These are phyloP conservation scores for Penicillium olsonii DNA, from an alignment of 2,329 filamentous ascomycete genomes.

Conservation along the genomic window DNA sequence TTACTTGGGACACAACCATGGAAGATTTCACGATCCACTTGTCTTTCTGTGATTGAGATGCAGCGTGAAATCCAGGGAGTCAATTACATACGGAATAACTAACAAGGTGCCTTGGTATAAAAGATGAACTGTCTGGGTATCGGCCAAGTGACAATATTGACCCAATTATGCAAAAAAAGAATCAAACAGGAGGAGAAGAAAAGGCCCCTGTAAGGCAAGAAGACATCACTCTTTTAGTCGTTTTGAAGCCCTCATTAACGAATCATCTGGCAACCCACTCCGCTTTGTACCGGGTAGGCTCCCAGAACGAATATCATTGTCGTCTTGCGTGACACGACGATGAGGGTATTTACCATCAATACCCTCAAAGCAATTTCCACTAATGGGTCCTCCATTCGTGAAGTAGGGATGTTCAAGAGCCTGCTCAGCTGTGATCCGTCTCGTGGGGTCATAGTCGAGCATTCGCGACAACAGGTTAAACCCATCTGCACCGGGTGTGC, in stretches of 20 bases:
- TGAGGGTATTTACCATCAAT: conserved; percentile 86
- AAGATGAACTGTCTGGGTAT: not conserved
- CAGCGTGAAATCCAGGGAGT: no score
- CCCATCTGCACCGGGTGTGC: conserved; percentile 71
- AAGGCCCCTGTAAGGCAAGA: not conserved
- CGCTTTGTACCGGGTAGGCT: conserved; percentile 90
- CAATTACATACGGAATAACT: no score
- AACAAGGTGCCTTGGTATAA: no score
- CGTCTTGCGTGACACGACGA: conserved; percentile 86
- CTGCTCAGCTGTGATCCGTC: conserved; percentile 81
- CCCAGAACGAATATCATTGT: conserved; percentile 90
- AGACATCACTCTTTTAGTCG: conserved; percentile 51
- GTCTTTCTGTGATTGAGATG: no score
- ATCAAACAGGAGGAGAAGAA: no score
- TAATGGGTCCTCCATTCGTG: conserved; percentile 66
- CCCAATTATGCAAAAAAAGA: not conserved
- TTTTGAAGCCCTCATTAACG: conserved; percentile 60
- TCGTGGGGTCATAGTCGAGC: conserved; percentile 89
- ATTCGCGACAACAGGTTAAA: conserved; percentile 79
- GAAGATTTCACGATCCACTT: no score
- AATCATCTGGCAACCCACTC: conserved; percentile 81
- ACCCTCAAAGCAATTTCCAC: conserved; percentile 86
- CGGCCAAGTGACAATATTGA: not conserved
- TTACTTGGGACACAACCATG: no score
- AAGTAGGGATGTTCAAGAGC: conserved; percentile 94